A percentile compares a stretch with the other conserved stretches of the same genome.
These are phyloP conservation scores for Xylaria scruposa DNA, from an alignment of 495 filamentous ascomycete species.

Conservation along the genomic window DNA sequence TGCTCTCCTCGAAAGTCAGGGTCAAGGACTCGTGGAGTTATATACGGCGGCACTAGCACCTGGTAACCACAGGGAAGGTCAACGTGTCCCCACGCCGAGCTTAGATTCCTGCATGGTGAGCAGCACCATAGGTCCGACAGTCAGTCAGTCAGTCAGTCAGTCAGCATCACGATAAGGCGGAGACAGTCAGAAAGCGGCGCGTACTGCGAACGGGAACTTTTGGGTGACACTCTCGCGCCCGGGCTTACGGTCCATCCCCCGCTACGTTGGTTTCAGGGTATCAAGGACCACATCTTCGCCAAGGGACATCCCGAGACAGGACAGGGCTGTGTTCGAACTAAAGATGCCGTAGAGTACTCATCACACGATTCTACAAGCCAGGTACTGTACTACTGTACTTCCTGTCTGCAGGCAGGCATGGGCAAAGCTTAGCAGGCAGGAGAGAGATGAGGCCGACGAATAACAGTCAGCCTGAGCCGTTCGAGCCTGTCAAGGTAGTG, in stretches of 20 bases:
- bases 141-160: constrained; percentile 10
- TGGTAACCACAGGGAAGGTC: neutral
- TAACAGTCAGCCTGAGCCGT: constrained; percentile 22
- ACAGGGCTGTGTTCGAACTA: constrained; percentile 21
- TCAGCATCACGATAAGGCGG: constrained; percentile 26
- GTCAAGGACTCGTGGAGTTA: constrained; percentile 20
- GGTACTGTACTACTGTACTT: neutral
- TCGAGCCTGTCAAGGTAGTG: constrained; percentile 13
- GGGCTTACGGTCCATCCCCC: constrained; percentile 21
- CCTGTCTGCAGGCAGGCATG: neutral
- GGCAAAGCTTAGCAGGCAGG: constrained; percentile 17
- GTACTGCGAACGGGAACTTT: neutral
- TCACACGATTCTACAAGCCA: neutral
- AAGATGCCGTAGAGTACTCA: constrained; percentile 14
- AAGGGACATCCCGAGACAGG: constrained; percentile 1
- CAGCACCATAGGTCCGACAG: constrained; percentile 1
- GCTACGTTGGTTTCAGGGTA: constrained; percentile 15
- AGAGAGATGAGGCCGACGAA: constrained; percentile 16
- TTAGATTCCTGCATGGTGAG: constrained; percentile 24
- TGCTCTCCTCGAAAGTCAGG: neutral
- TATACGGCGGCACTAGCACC: constrained; percentile 17
- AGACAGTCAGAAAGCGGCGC: constrained; percentile 15
- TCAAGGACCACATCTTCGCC: constrained; percentile 22
- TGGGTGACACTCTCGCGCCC: constrained; percentile 2
- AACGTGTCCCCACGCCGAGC: constrained; percentile 23